Base-by-base conservation (phyloP, 1,284 basidiomycete species). In the Inonotus obliquus region DNA sequence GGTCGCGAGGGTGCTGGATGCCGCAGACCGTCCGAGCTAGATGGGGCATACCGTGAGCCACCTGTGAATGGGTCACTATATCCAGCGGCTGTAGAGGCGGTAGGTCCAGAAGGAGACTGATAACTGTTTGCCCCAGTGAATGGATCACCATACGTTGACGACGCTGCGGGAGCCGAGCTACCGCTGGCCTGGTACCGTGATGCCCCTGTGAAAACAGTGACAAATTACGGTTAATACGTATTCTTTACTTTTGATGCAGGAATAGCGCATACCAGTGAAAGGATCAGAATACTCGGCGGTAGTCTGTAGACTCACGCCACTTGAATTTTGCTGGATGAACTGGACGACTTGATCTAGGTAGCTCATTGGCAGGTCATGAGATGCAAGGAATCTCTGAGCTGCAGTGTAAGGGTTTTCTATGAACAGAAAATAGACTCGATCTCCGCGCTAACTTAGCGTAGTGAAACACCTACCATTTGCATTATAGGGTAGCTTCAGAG, bases 401-500 rank as follows among this genome's bases (percentile, higher is more conserved):
- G 94, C 96, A 37, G 78, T 74, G 75, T 89, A 98, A 0, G 96
- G 90, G 72, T 98, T 98, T 67, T 99, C 96, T 96, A 55, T 17
- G 59, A 52, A 45, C 44, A 38, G 29, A 63, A 45, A 65, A 39
- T 29, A 41, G 63, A 52, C 19, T 59, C 32, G 35, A 49, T 25
- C 56, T 45, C 54, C 39, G 9, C 60, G 59, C 35, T n/a, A 21
- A 37, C 63, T 35, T 27, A 32, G 57, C 35, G 55, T 58, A 41
- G 13, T 35, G 25, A 57, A 44, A 2, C 2, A 66, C 84, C 64
- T 66, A 92, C 94, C 94, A 49, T 84, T 84, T 13, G 83, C 85
- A 71, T 98, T 98, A 75, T 92, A 99, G 0, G 96, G 96, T 35
- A 99, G 81, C 71, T 98, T 98, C 65, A 99, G 80, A 5, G 95